A percentile compares a stretch with the other conserved stretches of the same genome.
Evolutionary conservation across 768 basidiomycete genomes (phyloP).

Genomic region (Phylloporus sp.): DNA sequence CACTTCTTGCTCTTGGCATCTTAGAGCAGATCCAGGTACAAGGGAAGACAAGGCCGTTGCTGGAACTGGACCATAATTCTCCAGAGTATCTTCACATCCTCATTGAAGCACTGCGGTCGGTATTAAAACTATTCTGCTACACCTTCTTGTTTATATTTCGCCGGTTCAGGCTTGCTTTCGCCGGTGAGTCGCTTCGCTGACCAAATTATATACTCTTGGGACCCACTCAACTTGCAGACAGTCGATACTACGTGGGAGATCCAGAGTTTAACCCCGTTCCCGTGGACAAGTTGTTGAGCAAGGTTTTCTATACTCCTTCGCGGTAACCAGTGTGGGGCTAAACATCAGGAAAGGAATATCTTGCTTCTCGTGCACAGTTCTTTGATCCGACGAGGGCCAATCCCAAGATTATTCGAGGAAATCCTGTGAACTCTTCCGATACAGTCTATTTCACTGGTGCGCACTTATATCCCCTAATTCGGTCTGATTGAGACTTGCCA

Average conservation of each 20-base stretch:
- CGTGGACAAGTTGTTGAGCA: conserved; percentile 78
- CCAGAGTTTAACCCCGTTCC: conserved; percentile 77
- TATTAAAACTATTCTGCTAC: background rate
- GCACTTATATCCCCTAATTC: conserved; percentile 2
- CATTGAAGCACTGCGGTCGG: conserved; percentile 78
- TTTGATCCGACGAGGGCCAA: conserved; percentile 69
- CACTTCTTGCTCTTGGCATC: conserved; percentile 89
- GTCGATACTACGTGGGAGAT: conserved; percentile 89
- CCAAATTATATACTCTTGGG: background rate
- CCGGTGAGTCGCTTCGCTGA: conserved; percentile 46
- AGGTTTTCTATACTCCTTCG: conserved; percentile 41
- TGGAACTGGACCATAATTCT: conserved; percentile 88
- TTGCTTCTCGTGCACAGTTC: conserved; percentile 71
- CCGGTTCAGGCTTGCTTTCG: conserved; percentile 57
- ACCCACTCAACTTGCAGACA: conserved; percentile 45
- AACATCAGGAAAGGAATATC: conserved; percentile 62
- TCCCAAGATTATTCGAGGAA: conserved; percentile 67
- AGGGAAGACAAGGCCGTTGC: conserved; percentile 61
- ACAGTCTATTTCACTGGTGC: conserved; percentile 91
- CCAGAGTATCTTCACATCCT: conserved; percentile 83
- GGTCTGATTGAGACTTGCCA: background rate
- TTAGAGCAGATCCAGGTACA: conserved; percentile 81
- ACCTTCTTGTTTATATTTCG: conserved; percentile 1
- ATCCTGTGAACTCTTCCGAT: conserved; percentile 81
- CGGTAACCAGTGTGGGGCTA: background rate